A percentile compares a stretch with the other conserved stretches of the same genome.
Conservation (phyloP, 164 flowering plant species). For the Vitis labrusca region DNA sequence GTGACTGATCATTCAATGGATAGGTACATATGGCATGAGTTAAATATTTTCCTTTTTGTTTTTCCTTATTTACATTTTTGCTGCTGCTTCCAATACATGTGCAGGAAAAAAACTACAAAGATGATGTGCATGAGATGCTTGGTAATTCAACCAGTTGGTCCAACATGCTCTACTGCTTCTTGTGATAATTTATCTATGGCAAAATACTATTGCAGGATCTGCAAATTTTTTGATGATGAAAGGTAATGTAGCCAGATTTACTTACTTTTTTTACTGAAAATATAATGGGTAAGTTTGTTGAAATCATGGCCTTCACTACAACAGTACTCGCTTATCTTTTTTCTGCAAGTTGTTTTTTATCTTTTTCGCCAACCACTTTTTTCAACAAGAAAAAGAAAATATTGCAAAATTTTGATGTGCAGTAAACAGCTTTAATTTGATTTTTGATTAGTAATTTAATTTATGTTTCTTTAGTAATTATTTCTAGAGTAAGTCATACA, state of each 20-base stretch:
- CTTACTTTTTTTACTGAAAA: background rate
- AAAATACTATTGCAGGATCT: constrained; percentile 78
- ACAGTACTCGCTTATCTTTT: no score
- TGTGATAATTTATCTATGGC: constrained; percentile 73
- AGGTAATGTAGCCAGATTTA: constrained; percentile 44
- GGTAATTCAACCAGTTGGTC: constrained; percentile 70
- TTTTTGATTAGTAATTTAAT: no score
- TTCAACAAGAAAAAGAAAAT: no score
- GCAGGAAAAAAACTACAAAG: constrained; percentile 67
- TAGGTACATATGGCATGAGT: constrained; percentile 37
- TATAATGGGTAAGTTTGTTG: background rate
- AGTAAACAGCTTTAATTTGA: no score
- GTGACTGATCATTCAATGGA: constrained; percentile 67
- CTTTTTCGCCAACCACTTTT: no score
- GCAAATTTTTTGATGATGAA: constrained; percentile 83
- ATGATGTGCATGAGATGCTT: constrained; percentile 98
- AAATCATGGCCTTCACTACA: background rate
- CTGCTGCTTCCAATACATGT: constrained; percentile 10
- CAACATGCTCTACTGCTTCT: constrained; percentile 50
- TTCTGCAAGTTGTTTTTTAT: no score
- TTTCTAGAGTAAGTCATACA: no score
- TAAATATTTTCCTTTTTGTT: background rate
- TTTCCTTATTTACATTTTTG: constrained; percentile 5
- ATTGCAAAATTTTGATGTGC: no score
- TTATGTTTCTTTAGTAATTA: no score